Base-by-base conservation (phyloP, 768 basidiomycete species). In the Phaeotremella fagi region DNA sequence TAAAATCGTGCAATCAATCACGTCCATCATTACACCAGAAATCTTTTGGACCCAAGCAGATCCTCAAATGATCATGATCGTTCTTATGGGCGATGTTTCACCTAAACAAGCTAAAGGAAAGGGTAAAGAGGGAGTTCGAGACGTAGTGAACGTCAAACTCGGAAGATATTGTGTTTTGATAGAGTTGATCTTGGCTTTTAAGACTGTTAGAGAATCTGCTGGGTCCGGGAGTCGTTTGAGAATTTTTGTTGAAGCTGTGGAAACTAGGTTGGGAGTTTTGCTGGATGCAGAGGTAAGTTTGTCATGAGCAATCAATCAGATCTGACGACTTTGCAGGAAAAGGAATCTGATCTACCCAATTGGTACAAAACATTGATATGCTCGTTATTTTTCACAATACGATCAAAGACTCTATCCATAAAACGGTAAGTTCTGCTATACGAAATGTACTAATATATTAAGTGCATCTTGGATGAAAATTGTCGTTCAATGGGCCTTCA, bases 61-160 rank as follows among this genome's bases (percentile, higher is more conserved):
- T 51, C 65, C 68, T 3, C 60, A 64, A 26, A 70, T 70, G 68
- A 33, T 70, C 1, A 46, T 51, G 3, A 60, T 70, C 7, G 58
- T 70, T 16, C 52, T 66, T 3, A 64, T 70, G 59, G 68, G 64
- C 4, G 60, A 62, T 52, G 47, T 48, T 20, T 37, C 27, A 12
- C 55, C 57, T 5, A 55, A 45, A 27, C 35, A 24, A 23, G 16
- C 35, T 3, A 61, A 61, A 37, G 53, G 54, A 6, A 63, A 64
- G 41, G 60, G 57, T 0, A 66, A 58, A 35, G 61, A 54, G 20
- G 52, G 46, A n/a, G 57, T 54, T 9, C 54, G 16, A 22, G 18
- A 14, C 12, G 25, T 38, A 4, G 33, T 55, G 4, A 57, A 54
- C n/a, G 55, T 66, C 16, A 66, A 59, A 43, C 45, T 66, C 11